These are phyloP conservation scores for Phaeosphaeriaceae sp. DNA, from an alignment of 2,329 filamentous ascomycete species.

Conservation along the genomic window DNA sequence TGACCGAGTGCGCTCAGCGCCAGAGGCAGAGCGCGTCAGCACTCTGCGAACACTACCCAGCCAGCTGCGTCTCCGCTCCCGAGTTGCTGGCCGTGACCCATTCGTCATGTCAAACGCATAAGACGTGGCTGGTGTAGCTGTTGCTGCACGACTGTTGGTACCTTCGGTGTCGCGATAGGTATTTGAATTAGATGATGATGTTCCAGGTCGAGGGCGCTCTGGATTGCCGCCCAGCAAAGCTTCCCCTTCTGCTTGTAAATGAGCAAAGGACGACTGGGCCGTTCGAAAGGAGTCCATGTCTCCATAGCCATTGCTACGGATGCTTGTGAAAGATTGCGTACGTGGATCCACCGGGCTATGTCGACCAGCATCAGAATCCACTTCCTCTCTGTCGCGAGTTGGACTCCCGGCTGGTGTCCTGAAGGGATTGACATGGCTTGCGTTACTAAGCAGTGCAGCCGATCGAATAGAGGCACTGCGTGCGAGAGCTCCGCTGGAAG, in stretches of 20 bases:
- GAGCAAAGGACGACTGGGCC: conserved; percentile 57
- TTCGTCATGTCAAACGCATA: conserved; percentile 23
- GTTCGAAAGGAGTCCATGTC: conserved; percentile 61
- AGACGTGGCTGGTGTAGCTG: conserved; percentile 37
- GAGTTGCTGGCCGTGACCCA: conserved; percentile 15
- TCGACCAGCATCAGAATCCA: conserved; percentile 24
- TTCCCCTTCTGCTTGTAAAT: conserved; percentile 60
- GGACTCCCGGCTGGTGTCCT: conserved; percentile 43
- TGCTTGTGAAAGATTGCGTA: conserved; percentile 45
- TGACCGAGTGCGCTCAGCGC: conserved; percentile 36
- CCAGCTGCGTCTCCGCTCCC: conserved; percentile 45
- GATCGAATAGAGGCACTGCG: conserved; percentile 56
- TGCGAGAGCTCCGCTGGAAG: conserved; percentile 49
- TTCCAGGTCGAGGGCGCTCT: conserved; percentile 38
- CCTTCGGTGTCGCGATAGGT: conserved; percentile 31
- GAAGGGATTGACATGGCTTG: conserved; percentile 38
- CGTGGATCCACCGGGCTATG: conserved; percentile 29
- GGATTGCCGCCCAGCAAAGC: conserved; percentile 57
- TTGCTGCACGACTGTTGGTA: conserved; percentile 30
- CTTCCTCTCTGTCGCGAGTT: conserved; percentile 24
- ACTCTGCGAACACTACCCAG: conserved; percentile 47
- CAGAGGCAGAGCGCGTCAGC: conserved; percentile 37
- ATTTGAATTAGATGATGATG: conserved; percentile 37
- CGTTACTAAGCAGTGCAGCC: conserved; percentile 46
- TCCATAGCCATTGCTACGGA: conserved; percentile 42